Base-by-base conservation (phyloP, 2,329 filamentous ascomycete species). In the Epichloe hybrida region DNA sequence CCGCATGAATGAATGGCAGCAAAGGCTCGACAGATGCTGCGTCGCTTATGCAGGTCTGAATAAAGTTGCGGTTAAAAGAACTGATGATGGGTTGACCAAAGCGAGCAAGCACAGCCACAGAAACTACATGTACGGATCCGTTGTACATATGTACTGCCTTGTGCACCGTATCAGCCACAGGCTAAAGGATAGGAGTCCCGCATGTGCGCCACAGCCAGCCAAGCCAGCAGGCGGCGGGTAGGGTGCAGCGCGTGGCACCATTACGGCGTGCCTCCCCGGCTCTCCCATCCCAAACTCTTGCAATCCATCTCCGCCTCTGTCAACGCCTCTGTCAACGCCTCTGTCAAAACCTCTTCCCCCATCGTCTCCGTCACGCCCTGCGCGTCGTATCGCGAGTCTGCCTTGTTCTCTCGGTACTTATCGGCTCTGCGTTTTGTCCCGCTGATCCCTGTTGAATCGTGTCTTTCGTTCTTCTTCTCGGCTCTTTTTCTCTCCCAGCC, bases 1-100 rank as follows among this genome's bases (percentile, higher is more conserved):
- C 34, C 27, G 46, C 50, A 52, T 52, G 41, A 49, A 52, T 52
- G 41, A 49, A 17, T 17, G 17, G 40, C 43, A 42, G 46, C 27
- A n/a, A 17, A 39, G 11, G n/a, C 36, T 45, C 21, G 37, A 23
- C 23, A 38, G 46, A 34, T 13, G 36, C n/a, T 11, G 37, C 12
- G n/a, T 13, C 3, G 39, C 37, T 31, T 15, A 27, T 3, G 27
- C 27, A 31, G 27, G 27, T 31, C 27, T 31, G 7, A 31, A 31
- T 31, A 9, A 23, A 41, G 27, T 31, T 31, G 27, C 6, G 12
- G 36, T 2, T 38, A 2, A 38, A 39, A 17, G 8, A 17, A 20
- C 1, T 9, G 13, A 39, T 23, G 39, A 41, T 23, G 20, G 39
- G 13, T 23, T 23, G 12, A 23, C 12, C 15, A 13, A 31, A 17